A percentile compares a stretch with the other conserved stretches of the same genome.
Conservation (phyloP, 768 basidiomycete genomes). For the Leucocoprinus leucothites region DNA sequence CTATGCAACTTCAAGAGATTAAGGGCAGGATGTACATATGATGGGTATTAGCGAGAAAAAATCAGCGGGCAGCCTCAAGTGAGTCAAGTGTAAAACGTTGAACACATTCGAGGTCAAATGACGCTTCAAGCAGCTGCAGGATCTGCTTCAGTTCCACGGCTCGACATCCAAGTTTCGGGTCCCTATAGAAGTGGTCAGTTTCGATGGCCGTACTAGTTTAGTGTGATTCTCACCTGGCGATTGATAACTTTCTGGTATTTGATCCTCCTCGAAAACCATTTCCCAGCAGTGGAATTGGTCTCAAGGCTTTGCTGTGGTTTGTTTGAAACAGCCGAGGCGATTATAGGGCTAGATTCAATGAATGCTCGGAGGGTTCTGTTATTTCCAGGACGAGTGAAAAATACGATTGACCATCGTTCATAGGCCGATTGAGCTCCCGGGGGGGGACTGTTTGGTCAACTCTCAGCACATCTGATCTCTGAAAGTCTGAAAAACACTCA, state of each 20-base stretch:
- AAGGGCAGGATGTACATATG: no score
- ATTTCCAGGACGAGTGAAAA: constrained; percentile 63
- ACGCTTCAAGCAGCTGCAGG: neutral
- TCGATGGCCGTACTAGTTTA: neutral
- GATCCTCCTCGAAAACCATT: constrained; percentile 43
- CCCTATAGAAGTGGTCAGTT: constrained; percentile 24
- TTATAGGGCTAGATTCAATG: constrained; percentile 44
- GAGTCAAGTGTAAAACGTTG: no score
- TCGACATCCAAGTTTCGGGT: constrained; percentile 44
- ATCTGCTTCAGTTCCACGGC: constrained; percentile 38
- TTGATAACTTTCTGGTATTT: constrained; percentile 45
- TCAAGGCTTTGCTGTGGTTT: constrained; percentile 36
- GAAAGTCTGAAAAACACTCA: neutral
- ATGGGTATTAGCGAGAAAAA: no score
- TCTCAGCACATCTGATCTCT: no score
- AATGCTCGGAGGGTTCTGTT: constrained; percentile 48
- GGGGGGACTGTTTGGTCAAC: constrained; percentile 39
- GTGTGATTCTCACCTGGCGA: constrained; percentile 29
- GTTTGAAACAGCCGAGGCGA: constrained; percentile 39
- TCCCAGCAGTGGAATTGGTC: constrained; percentile 33
- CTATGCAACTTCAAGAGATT: no score
- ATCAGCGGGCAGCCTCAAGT: no score
- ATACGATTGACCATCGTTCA: constrained; percentile 67
- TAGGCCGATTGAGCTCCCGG: constrained; percentile 51
- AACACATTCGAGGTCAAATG: neutral